Base-by-base conservation (phyloP, 2,329 filamentous ascomycete genomes). In the Arthrobotrys musiformis region DNA sequence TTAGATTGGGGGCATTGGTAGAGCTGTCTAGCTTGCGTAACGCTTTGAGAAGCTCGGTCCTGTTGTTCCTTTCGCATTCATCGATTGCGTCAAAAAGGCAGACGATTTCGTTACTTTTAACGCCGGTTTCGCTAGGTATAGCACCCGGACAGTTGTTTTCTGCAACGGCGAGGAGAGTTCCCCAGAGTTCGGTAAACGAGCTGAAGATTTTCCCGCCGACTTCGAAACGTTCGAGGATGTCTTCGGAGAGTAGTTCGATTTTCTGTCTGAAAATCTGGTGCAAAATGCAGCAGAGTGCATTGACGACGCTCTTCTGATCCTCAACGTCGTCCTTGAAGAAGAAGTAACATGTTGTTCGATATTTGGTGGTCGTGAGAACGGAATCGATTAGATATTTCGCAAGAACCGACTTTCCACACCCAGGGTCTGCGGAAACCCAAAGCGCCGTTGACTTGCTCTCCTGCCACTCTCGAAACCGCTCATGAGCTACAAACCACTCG, bases 381-480 rank as follows among this genome's bases (percentile, higher is more conserved):
- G 79, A 19, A 24, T 86, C 84, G 0, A 84, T 79, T 0, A 86
- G 75, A 42, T 82, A 81, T 70, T 79, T 84, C 7, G 83, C 81
- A 0, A 86, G 75, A 9, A 86, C 85, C 0, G 85, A 85, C 76
- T 86, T 86, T 9, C 85, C 85, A 42, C 84, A 85, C 0, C 85
- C 85, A 1, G 85, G 85, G 67, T 85, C 82, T 11, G 84, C 85
- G 24, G 85, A 85, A 0, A 85, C 82, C 81, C 81, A 83, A 13
- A 84, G 81, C 9, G 82, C 58, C 28, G 74, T 69, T 6, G 81
- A 80, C 68, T 79, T 7, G 77, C 46, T 46, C 48, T 37, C 30
- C 40, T 58, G 15, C 52, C 52, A 58, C 9, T 58, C 52, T n/a
- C 9, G 52, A 40, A 58, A 58, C 4, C 5, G 28, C 8, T 24